These are phyloP conservation scores for Sporothrix inflata DNA, from an alignment of 2,329 filamentous ascomycete genomes.

Conservation along the genomic window DNA sequence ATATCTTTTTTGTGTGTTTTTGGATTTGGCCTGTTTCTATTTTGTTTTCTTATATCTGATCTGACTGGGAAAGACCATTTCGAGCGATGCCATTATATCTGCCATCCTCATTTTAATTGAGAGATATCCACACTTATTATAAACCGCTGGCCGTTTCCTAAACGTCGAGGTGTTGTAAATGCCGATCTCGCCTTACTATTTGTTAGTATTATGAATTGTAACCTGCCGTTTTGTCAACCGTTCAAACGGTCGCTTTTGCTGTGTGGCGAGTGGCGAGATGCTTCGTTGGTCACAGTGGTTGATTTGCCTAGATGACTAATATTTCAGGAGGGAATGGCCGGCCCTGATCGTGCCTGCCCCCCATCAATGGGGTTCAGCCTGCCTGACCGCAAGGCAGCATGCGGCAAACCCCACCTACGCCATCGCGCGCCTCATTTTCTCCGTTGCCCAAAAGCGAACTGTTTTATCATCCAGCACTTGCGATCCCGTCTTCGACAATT, in stretches of 20 bases:
- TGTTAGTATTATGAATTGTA: background rate
- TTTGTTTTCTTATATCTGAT: conserved; percentile 17
- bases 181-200: background rate
- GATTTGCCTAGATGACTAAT: conserved; percentile 8
- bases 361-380: background rate
- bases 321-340: background rate
- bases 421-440: conserved; percentile 17
- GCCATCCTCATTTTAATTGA: conserved; percentile 23
- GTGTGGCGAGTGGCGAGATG: conserved; percentile 17
- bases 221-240: background rate
- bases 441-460: background rate
- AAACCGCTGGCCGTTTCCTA: background rate
- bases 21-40: conserved; percentile 1
- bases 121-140: conserved; percentile 25
- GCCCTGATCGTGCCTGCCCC: background rate
- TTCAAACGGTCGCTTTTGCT: background rate
- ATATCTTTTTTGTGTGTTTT: conserved; percentile 8
- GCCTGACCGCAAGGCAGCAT: conserved; percentile 21
- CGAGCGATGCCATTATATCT: conserved; percentile 20
- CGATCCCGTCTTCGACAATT: background rate
- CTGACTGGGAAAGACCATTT: conserved; percentile 17
- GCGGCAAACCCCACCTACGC: conserved; percentile 25
- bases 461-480: background rate
- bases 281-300: background rate
- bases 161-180: background rate